Conservation (phyloP, 2,329 filamentous ascomycete genomes). For the Aspergillaceae sp. region DNA sequence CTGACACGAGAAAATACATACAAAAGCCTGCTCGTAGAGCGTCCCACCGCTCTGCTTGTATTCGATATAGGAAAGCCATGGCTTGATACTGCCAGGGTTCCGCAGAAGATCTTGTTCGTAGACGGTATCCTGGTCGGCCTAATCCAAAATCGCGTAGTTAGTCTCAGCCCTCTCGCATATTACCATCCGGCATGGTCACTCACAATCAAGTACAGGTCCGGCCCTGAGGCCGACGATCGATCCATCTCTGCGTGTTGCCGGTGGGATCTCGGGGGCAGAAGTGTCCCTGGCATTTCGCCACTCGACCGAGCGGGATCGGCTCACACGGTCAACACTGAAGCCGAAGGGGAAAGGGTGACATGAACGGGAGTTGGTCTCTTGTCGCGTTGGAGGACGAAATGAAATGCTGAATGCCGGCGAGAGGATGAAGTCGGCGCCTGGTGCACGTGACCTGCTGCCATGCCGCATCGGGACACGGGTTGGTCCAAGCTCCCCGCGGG, state of each 20-base stretch:
- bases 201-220: constrained; percentile 40
- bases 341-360: constrained; percentile 16
- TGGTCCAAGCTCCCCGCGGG: constrained; percentile 15
- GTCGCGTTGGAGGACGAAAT: constrained; percentile 15
- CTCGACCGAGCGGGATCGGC: constrained; percentile 30
- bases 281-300: constrained; percentile 44
- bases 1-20: constrained; percentile 23
- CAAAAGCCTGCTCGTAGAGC: constrained; percentile 73
- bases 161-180: constrained; percentile 17
- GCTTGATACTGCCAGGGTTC: constrained; percentile 75
- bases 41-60: constrained; percentile 84
- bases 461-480: constrained; percentile 7
- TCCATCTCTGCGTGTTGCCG: constrained; percentile 38
- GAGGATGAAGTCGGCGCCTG: constrained; percentile 18
- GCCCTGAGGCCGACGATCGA: constrained; percentile 32
- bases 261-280: constrained; percentile 39
- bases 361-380: constrained; percentile 19
- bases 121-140: constrained; percentile 80
- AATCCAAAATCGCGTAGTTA: constrained; percentile 29
- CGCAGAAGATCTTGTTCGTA: constrained; percentile 95
- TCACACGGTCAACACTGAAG: constrained; percentile 23
- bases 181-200: constrained; percentile 14
- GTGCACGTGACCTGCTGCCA: constrained; percentile 19
- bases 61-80: constrained; percentile 89
- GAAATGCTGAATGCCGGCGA: constrained; percentile 7